phyloP scores from a whole-genome alignment of 768 basidiomycete species.

The Termitomyces sp. region DNA sequence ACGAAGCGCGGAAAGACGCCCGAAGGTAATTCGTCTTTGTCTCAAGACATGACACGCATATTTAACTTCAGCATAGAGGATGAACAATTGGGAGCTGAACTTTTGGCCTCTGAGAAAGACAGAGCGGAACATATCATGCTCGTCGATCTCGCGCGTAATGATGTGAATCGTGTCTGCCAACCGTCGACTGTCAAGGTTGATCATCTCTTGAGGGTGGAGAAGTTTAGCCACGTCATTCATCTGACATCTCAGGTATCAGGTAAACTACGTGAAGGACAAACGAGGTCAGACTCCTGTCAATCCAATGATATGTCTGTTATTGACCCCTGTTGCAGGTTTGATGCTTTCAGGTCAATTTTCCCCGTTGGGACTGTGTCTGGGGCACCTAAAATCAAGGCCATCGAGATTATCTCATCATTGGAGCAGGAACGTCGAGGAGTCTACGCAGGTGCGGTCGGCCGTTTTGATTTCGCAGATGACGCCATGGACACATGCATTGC shows the following conservation, averaged over 20 bases:
- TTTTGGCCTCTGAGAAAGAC: constrained; percentile 88
- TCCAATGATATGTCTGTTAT: neutral
- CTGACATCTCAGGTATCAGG: constrained; percentile 95
- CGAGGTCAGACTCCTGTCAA: constrained; percentile 46
- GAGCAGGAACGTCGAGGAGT: constrained; percentile 90
- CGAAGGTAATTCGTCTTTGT: constrained; percentile 54
- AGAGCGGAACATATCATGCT: constrained; percentile 99
- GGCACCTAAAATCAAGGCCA: constrained; percentile 97
- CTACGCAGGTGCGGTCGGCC: constrained; percentile 97
- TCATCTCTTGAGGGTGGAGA: constrained; percentile 87
- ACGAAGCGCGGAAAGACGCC: constrained; percentile 78
- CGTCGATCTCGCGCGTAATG: constrained; percentile 95
- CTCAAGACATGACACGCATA: neutral
- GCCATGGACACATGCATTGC: constrained; percentile 99
- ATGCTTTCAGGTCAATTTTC: constrained; percentile 98
- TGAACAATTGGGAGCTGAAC: constrained; percentile 61
- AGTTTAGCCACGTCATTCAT: constrained; percentile 98
- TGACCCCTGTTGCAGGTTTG: constrained; percentile 55
- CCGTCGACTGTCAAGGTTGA: constrained; percentile 96
- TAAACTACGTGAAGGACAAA: constrained; percentile 70
- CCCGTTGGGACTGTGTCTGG: constrained; percentile 98
- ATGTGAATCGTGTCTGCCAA: constrained; percentile 95
- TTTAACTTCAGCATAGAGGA: constrained; percentile 63
- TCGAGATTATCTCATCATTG: constrained; percentile 82
- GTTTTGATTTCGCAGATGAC: constrained; percentile 92